Evolutionary conservation across 768 basidiomycete species (phyloP).

Genomic region (Pleurotus pulmonarius): DNA sequence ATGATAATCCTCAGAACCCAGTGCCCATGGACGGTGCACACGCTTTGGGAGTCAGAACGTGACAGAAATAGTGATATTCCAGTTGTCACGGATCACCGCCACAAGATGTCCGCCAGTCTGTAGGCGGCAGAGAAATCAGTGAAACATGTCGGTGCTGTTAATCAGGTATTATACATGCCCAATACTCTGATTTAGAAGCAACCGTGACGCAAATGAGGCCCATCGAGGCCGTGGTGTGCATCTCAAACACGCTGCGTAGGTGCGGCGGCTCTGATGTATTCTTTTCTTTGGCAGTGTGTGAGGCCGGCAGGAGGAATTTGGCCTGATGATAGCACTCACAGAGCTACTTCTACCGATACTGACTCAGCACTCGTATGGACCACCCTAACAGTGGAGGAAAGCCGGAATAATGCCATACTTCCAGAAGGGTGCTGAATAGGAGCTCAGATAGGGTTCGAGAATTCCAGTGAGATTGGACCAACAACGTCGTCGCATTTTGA

Average conservation of each 20-base stretch:
- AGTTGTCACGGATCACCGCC: slow-evolving; percentile 3
- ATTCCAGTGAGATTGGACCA: background rate
- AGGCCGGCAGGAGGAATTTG: background rate
- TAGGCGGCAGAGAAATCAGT: background rate
- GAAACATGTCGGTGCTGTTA: background rate
- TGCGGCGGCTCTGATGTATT: slow-evolving; percentile 1
- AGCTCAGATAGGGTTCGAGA: background rate
- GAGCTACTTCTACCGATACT: slow-evolving; percentile 4
- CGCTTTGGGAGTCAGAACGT: background rate
- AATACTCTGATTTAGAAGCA: background rate
- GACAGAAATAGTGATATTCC: background rate
- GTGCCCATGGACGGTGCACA: background rate
- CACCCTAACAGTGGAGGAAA: slow-evolving; percentile 2
- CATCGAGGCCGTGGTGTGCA: slow-evolving; percentile 5
- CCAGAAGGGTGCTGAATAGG: slow-evolving; percentile 7
- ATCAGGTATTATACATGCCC: background rate
- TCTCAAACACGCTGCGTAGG: background rate
- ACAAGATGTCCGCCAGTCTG: background rate
- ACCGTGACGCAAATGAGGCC: background rate
- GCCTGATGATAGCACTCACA: background rate
- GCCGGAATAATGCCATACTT: background rate
- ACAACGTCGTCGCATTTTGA: background rate
- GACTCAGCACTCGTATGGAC: background rate
- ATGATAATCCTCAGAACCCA: slow-evolving; percentile 1
- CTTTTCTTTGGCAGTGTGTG: background rate